A percentile compares a stretch with the other conserved stretches of the same genome.
Conservation (phyloP, 495 filamentous ascomycete genomes). For the Neurospora terricola region DNA sequence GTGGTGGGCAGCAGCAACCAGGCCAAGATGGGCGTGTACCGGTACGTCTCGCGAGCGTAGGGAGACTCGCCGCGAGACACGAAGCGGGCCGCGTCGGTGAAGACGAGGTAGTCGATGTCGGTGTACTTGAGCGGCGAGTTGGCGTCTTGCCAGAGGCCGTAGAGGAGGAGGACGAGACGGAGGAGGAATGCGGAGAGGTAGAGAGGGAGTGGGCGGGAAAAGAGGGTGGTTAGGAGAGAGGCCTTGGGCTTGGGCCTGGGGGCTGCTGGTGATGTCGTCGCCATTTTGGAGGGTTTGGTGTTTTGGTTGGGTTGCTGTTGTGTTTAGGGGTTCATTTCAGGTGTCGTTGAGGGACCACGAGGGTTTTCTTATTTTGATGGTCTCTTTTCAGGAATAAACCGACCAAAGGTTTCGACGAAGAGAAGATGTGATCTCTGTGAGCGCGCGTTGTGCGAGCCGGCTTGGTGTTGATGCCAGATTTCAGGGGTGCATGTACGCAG, state of each 20-base stretch:
- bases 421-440: neutral
- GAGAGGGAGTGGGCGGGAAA: conserved; percentile 39
- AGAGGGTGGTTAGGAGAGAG: conserved; percentile 19
- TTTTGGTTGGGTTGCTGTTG: neutral
- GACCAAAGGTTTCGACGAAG: neutral
- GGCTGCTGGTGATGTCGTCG: neutral
- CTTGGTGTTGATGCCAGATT: neutral
- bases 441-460: neutral
- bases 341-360: neutral
- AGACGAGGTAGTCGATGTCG: conserved; percentile 97
- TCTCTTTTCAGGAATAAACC: neutral
- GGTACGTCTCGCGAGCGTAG: conserved; percentile 86
- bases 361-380: neutral
- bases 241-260: neutral
- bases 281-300: neutral
- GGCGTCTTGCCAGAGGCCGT: conserved; percentile 85
- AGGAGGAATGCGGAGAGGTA: conserved; percentile 61
- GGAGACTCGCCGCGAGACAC: conserved; percentile 53
- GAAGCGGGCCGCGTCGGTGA: conserved; percentile 90
- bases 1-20: conserved; percentile 77
- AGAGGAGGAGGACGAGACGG: conserved; percentile 62
- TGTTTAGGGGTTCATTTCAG: neutral
- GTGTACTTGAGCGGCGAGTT: conserved; percentile 91
- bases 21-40: conserved; percentile 88
- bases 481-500: neutral